Base-by-base conservation (phyloP, 1,139 yeast species). In the Nakaseomyces nivariensis region DNA sequence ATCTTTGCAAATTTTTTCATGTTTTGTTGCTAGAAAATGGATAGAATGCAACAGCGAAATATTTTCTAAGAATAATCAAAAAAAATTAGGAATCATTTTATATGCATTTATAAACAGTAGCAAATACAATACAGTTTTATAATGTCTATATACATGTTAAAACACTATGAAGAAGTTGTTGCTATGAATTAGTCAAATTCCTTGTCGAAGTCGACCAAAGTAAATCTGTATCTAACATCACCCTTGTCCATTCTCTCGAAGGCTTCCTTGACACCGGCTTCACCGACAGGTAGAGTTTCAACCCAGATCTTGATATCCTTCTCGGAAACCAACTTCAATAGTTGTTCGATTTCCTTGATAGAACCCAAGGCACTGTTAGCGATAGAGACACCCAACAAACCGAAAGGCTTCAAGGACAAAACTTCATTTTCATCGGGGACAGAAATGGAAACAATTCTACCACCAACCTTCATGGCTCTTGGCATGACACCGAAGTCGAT, bases 171-270 rank as follows among this genome's bases (percentile, higher is more conserved):
- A 3, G 22, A 17, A 17, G 3, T 17, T 17, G 22, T 17, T 17
- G 22, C 22, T 17, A 17, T 17, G 9, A 29, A n/a, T 38, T 37
- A 45, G 37, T 37, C 37, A 33, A 57, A 57, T 46, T 53, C 55
- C 45, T 57, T 57, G 37, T 56, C 57, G 38, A 37, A 60, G 37
- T 56, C 81, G 49, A 77, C 75, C 58, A 82, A 70, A 10, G 81
- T 82, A 60, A 79, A 76, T 71, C 88, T 77, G 64, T 79, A 82
- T 55, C 75, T 74, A 50, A 78, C 82, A 54, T 80, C 81, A 59
- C 81, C 79, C 24, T 66, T 58, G 47, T 72, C 72, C 57, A 76
- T 70, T 61, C 76, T 73, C 47, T 72, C 71, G 56, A 78, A 72
- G 5, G 78, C 83, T 57, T 72, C 69, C 45, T 71, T 68, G 47